Conservation (phyloP, 1,139 yeast genomes). For the Lodderomyces parapsilosis region DNA sequence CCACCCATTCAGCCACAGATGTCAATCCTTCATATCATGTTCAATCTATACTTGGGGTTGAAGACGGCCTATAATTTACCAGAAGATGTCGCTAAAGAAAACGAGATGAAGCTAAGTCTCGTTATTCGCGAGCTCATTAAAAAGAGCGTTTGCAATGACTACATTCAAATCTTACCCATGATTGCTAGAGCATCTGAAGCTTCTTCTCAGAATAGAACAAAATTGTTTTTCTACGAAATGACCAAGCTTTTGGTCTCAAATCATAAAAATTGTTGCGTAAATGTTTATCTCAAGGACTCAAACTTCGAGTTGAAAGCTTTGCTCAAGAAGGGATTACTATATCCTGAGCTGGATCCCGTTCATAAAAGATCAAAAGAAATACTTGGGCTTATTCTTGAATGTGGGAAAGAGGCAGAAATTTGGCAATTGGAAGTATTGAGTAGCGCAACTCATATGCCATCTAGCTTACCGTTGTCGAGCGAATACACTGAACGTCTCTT, state of each 20-base stretch:
- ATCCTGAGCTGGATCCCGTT: conserved; percentile 18
- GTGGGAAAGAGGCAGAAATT: conserved; percentile 13
- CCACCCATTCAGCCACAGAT: conserved; percentile 28
- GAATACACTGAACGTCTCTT: conserved; percentile 14
- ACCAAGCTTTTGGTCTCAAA: conserved; percentile 22
- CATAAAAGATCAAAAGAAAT: conserved; percentile 24
- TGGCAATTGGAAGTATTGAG: conserved; percentile 21
- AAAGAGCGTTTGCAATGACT: conserved; percentile 29
- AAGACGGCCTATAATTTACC: neutral
- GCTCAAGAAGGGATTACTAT: conserved; percentile 34
- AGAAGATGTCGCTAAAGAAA: conserved; percentile 10
- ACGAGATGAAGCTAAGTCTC: conserved; percentile 25
- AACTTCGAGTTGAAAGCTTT: conserved; percentile 25
- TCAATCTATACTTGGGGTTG: conserved; percentile 33
- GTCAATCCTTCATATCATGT: conserved; percentile 31
- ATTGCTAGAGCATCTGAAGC: conserved; percentile 5
- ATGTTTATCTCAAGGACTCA: conserved; percentile 25
- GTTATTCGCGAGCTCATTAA: conserved; percentile 24
- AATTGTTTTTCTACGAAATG: conserved; percentile 27
- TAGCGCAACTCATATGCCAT: neutral
- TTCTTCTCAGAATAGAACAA: conserved; percentile 12
- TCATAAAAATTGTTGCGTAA: conserved; percentile 39
- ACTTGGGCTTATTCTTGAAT: conserved; percentile 10
- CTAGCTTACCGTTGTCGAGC: conserved; percentile 11
- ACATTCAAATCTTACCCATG: conserved; percentile 28